A percentile compares a stretch with the other conserved stretches of the same genome.
phyloP scores from a whole-genome alignment of 352 stramenopile species.

The Phytophthora rubi region DNA sequence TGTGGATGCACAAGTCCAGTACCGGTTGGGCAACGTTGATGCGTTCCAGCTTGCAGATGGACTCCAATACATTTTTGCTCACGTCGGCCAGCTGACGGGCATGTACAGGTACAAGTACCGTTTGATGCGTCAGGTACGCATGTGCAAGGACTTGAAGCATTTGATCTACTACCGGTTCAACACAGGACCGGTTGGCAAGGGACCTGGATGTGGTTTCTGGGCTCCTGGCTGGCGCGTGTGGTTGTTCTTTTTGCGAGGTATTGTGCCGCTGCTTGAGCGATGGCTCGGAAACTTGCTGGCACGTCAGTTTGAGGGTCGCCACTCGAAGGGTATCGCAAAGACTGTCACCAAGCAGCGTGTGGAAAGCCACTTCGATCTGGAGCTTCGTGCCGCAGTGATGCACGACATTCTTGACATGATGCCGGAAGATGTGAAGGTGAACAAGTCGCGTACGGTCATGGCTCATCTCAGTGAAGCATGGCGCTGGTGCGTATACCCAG shows the following conservation, averaged over 20 bases:
- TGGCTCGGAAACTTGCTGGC: constrained; percentile 99
- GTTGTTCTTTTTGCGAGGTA: constrained; percentile 99
- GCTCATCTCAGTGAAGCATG: constrained; percentile 99
- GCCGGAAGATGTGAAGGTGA: constrained; percentile 99
- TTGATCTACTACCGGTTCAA: constrained; percentile 99
- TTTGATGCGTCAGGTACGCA: constrained; percentile 97
- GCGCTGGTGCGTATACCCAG: constrained; percentile 68
- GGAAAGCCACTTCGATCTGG: constrained; percentile 99
- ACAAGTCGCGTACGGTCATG: constrained; percentile 98
- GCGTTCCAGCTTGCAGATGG: constrained; percentile 99
- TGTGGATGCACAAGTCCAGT: constrained; percentile 99
- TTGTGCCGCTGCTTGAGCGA: constrained; percentile 97
- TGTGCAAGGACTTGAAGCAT: constrained; percentile 99
- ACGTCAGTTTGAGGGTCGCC: constrained; percentile 98
- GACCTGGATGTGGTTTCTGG: constrained; percentile 99
- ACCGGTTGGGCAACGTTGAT: constrained; percentile 99
- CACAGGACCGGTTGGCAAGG: constrained; percentile 99
- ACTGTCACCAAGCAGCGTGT: constrained; percentile 99
- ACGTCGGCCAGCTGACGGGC: constrained; percentile 99
- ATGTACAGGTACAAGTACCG: constrained; percentile 99
- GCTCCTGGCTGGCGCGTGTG: constrained; percentile 99
- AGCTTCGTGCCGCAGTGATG: constrained; percentile 99
- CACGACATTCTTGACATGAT: constrained; percentile 99
- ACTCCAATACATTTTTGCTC: constrained; percentile 99
- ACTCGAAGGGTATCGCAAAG: constrained; percentile 99